Base-by-base conservation (phyloP, 1,284 basidiomycete genomes). In the Marasmius oreades region DNA sequence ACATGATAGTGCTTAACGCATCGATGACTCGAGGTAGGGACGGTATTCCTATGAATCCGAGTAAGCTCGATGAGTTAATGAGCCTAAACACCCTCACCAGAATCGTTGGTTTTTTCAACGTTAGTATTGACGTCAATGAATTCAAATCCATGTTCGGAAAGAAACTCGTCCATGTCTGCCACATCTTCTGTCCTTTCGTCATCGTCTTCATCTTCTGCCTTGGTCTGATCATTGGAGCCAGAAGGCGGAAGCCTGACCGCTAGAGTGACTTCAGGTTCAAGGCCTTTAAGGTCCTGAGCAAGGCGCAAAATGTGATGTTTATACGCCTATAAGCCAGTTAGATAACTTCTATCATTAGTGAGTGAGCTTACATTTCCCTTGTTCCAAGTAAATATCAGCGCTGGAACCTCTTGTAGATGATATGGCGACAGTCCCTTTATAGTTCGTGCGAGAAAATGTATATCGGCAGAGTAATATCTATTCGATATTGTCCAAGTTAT, bases 391-490 rank as follows among this genome's bases (percentile, higher is more conserved):
- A 85, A 90, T 50, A 92, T 74, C 26, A 90, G 69, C 14, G 90
- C 90, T 23, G 89, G 88, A 2, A 84, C 77, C 51, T 75, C 75
- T 36, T 69, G 64, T 22, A 73, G 61, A 16, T 72, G 61, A 59
- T 74, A 65, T 12, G 73, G 66, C 47, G 65, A 66, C 54, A 80
- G 70, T 10, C 75, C 72, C 31, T 75, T 70, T 56, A 79, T 66
- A 11, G 74, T 68, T 55, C 76, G 73, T n/a, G 79, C 70, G 5
- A 81, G 74, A 64, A 94, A 90, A 55, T 84, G 79, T 5, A 94
- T 87, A 53, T 81, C 72, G 3, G 92, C 92, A 11, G 84, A 81
- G 72, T 94, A 95, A 71, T 95, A 95, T 69, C 85, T 89, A 76
- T 95, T 94, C 57, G 77, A 74, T 58, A 95, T 90, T 31, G 78